Percentiles rank a stretch among this genome's conserved stretches.
These are phyloP conservation scores for Domatiomyces catenatus DNA, from an alignment of 2,329 filamentous ascomycete species.

Conservation along the genomic window DNA sequence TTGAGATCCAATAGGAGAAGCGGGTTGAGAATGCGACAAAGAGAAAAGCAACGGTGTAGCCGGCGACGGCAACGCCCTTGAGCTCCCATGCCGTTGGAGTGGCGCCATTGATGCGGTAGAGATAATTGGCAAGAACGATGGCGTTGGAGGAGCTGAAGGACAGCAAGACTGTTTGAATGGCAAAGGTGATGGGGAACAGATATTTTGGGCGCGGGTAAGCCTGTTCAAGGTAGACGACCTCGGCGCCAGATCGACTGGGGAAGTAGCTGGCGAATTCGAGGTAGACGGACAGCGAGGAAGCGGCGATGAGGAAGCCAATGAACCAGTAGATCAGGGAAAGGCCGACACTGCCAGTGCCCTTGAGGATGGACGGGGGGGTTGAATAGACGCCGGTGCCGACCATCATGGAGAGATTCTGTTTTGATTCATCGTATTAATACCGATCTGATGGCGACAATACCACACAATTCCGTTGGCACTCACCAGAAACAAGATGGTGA, in stretches of 20 bases:
- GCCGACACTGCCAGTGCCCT: constrained; percentile 46
- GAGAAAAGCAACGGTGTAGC: constrained; percentile 42
- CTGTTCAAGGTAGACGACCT: constrained; percentile 55
- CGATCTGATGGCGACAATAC: too few species aligned
- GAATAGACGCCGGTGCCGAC: constrained; percentile 50
- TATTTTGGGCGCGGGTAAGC: constrained; percentile 49
- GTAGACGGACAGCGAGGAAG: constrained; percentile 42
- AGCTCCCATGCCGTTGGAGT: constrained; percentile 45
- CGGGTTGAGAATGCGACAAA: constrained; percentile 40
- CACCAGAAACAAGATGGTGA: constrained; percentile 39
- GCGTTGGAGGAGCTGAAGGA: constrained; percentile 53
- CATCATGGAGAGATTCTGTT: constrained; percentile 27
- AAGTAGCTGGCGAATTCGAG: constrained; percentile 52
- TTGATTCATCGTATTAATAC: neutral
- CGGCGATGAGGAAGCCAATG: constrained; percentile 45
- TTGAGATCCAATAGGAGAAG: constrained; percentile 40
- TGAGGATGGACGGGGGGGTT: constrained; percentile 36
- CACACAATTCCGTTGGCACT: too few species aligned
- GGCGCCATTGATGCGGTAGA: constrained; percentile 41
- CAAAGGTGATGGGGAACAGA: constrained; percentile 50
- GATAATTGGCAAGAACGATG: constrained; percentile 47
- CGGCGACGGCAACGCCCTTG: constrained; percentile 51
- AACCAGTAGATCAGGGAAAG: constrained; percentile 49
- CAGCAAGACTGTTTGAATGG: constrained; percentile 46
- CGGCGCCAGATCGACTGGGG: constrained; percentile 48